These are phyloP conservation scores for Haplosporangium sp. DNA, from an alignment of 371 early-diverging fungal species.

Conservation along the genomic window DNA sequence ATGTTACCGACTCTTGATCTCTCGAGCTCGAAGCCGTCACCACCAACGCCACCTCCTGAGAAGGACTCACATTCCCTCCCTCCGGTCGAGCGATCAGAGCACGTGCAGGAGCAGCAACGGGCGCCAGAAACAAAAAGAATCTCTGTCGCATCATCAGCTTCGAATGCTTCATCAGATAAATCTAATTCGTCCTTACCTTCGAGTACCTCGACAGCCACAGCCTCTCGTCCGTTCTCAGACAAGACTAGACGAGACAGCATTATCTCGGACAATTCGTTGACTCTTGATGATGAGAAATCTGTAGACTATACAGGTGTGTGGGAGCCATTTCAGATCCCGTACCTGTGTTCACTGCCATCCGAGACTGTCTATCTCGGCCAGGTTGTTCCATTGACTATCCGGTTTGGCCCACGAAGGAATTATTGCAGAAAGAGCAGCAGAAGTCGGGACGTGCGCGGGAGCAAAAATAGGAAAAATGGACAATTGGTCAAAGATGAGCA, in stretches of 20 bases:
- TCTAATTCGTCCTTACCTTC: background rate
- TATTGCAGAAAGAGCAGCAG: background rate
- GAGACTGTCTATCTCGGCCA: constrained; percentile 44
- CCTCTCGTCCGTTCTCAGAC: background rate
- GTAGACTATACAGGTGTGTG: constrained; percentile 48
- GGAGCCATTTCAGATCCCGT: constrained; percentile 51
- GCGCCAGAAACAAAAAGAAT: too few species aligned
- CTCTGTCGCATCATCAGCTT: background rate
- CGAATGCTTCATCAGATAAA: background rate
- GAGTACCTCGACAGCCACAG: background rate
- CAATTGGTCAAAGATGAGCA: background rate
- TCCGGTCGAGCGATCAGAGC: background rate
- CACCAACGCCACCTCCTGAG: too few species aligned
- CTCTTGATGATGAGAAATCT: constrained; percentile 6
- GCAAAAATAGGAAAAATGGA: background rate
- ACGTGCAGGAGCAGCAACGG: too few species aligned
- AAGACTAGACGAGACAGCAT: background rate
- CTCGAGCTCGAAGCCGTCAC: constrained; percentile 12
- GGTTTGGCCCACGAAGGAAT: constrained; percentile 30
- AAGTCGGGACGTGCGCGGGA: background rate
- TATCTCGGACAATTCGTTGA: background rate
- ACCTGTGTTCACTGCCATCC: constrained; percentile 35
- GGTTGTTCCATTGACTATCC: constrained; percentile 36
- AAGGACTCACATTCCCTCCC: background rate
- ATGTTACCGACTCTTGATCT: constrained; percentile 39